Percentiles rank a stretch among this genome's conserved stretches.
These are phyloP conservation scores for Fraxinus angustifolia DNA, from an alignment of 305 asterid genomes.

Conservation along the genomic window DNA sequence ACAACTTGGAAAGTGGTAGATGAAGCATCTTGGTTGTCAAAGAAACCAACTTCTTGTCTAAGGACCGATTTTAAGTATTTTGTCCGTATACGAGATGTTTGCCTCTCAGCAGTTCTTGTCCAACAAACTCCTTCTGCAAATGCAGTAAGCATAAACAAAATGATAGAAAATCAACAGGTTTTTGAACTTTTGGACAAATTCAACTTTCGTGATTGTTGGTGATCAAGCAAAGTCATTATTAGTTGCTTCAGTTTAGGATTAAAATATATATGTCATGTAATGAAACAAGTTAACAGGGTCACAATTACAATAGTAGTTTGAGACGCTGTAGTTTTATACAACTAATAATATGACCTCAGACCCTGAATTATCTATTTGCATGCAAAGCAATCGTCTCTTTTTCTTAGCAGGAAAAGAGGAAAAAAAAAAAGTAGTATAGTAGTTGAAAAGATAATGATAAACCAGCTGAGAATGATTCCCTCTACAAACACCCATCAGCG, in stretches of 20 bases:
- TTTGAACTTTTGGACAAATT: background rate
- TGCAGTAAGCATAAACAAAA: background rate
- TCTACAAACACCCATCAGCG: background rate
- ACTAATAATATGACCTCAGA: background rate
- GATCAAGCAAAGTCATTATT: background rate
- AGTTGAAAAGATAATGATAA: background rate
- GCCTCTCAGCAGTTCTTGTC: constrained; percentile 68
- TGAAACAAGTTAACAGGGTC: background rate
- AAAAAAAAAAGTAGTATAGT: background rate
- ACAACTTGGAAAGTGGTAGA: constrained; percentile 68
- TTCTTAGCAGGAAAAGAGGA: background rate
- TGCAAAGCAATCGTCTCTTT: background rate
- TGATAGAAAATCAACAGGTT: constrained; percentile 10
- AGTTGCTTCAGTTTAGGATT: background rate
- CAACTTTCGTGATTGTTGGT: background rate
- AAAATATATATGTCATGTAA: background rate
- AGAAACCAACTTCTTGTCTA: constrained; percentile 70
- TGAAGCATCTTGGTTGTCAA: constrained; percentile 54
- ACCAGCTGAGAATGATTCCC: background rate
- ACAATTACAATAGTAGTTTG: background rate
- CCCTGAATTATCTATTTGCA: background rate
- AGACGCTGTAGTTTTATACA: background rate
- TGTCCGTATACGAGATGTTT: constrained; percentile 48
- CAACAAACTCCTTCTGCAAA: constrained; percentile 49
- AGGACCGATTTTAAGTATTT: constrained; percentile 46